A percentile compares a stretch with the other conserved stretches of the same genome.
These are phyloP conservation scores for Cyclospora cayetanensis DNA, from an alignment of 169 alveolate genomes.

Conservation along the genomic window DNA sequence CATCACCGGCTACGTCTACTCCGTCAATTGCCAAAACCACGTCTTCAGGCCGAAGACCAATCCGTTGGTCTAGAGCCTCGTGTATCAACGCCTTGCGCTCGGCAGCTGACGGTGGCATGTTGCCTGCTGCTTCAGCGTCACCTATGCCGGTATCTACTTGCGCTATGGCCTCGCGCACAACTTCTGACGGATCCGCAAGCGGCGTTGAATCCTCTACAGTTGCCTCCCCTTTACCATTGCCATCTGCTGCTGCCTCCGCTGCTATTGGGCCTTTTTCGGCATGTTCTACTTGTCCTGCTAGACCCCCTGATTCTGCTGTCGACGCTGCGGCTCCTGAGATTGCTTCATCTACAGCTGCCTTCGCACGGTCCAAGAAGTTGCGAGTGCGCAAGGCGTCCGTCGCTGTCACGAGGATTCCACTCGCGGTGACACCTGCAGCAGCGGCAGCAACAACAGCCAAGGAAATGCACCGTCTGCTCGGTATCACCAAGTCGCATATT, in stretches of 20 bases:
- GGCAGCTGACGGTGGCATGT: conserved; percentile 21
- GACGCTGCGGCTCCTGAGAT: not conserved
- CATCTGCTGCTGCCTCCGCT: not conserved
- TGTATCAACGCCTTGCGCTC: conserved; percentile 27
- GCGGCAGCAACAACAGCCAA: conserved; percentile 14
- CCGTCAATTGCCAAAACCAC: conserved; percentile 83
- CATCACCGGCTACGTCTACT: conserved; percentile 86
- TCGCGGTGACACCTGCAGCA: conserved; percentile 75
- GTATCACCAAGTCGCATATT: no score
- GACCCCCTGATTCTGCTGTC: not conserved
- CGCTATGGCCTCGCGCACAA: conserved; percentile 27
- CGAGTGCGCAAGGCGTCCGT: conserved; percentile 65
- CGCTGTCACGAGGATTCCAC: conserved; percentile 79
- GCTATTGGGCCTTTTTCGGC: not conserved
- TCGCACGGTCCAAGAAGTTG: conserved; percentile 14
- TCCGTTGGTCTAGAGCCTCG: not conserved
- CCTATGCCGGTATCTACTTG: conserved; percentile 4
- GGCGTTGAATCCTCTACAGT: not conserved
- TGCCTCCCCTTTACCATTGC: not conserved
- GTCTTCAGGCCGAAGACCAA: conserved; percentile 75
- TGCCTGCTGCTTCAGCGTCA: conserved; percentile 48
- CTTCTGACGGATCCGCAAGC: not conserved
- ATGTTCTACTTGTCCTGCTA: not conserved
- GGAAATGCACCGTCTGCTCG: no score
- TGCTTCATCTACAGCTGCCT: conserved; percentile 20